Conservation (phyloP, 2,329 filamentous ascomycete genomes). For the Aureobasidium sp. region DNA sequence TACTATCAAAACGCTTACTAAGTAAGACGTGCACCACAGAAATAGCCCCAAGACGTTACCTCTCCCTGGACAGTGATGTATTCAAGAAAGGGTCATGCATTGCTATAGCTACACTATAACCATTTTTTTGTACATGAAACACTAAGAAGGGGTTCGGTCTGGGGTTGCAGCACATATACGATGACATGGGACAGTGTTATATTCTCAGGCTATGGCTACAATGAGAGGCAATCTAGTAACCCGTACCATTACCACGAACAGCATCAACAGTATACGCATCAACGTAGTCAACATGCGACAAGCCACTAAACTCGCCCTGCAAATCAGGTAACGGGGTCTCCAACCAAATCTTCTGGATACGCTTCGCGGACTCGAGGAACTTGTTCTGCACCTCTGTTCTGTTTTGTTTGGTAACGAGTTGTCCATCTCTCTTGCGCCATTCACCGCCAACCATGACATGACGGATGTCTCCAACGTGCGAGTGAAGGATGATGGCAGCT, state of each 20-base stretch:
- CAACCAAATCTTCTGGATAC: neutral
- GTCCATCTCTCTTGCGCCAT: constrained; percentile 41
- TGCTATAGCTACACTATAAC: too few relatives aligned
- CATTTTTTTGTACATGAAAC: too few relatives aligned
- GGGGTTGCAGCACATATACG: too few relatives aligned
- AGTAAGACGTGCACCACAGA: too few relatives aligned
- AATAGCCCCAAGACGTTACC: too few relatives aligned
- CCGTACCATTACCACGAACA: neutral
- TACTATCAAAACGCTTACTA: too few relatives aligned
- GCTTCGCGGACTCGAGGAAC: neutral
- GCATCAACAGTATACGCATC: neutral
- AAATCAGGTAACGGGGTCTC: neutral
- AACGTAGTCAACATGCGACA: neutral
- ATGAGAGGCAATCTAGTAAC: neutral
- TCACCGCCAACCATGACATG: constrained; percentile 45
- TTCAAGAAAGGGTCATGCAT: too few relatives aligned
- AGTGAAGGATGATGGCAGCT: constrained; percentile 41
- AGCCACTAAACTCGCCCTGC: neutral
- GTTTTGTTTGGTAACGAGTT: neutral
- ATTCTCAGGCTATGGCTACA: neutral
- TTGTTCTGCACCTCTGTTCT: neutral
- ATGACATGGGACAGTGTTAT: too few relatives aligned
- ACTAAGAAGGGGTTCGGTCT: too few relatives aligned
- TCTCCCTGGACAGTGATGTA: too few relatives aligned
- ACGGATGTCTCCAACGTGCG: constrained; percentile 44